These are phyloP conservation scores for Solanum sparsipilum DNA, from an alignment of 257 asterid genomes.

Conservation along the genomic window DNA sequence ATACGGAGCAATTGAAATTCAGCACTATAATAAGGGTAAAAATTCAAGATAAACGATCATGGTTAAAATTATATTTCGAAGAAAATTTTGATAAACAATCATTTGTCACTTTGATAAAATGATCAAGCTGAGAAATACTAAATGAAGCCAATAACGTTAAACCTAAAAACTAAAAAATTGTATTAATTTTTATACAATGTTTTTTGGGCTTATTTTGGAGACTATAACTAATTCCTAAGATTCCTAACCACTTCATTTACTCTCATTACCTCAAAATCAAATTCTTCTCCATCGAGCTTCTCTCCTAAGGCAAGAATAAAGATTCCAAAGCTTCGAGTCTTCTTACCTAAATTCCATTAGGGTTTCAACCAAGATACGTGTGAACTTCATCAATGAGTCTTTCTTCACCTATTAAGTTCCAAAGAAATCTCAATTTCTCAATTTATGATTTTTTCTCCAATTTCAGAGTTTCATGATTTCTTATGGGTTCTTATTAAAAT, in stretches of 20 bases:
- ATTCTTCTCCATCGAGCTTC: background rate
- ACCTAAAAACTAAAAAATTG: background rate
- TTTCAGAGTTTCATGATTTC: background rate
- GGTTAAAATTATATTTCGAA: too few relatives aligned
- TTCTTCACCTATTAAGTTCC: background rate
- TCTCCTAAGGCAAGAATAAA: background rate
- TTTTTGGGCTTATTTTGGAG: background rate
- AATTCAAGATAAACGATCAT: background rate
- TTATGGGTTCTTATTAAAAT: background rate
- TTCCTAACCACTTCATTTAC: background rate
- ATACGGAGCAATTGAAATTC: background rate
- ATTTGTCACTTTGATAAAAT: background rate
- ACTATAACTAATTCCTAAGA: background rate
- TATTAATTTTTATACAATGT: too few relatives aligned
- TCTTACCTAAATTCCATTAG: background rate
- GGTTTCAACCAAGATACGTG: background rate
- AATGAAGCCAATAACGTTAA: background rate
- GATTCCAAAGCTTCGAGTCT: background rate
- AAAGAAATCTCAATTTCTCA: background rate
- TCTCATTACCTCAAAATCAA: background rate
- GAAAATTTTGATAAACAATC: background rate
- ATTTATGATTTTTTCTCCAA: background rate
- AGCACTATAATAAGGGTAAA: background rate
- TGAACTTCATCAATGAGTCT: background rate
- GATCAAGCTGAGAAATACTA: background rate